Base-by-base conservation (phyloP, 2,329 filamentous ascomycete genomes). In the Chalara sp. region DNA sequence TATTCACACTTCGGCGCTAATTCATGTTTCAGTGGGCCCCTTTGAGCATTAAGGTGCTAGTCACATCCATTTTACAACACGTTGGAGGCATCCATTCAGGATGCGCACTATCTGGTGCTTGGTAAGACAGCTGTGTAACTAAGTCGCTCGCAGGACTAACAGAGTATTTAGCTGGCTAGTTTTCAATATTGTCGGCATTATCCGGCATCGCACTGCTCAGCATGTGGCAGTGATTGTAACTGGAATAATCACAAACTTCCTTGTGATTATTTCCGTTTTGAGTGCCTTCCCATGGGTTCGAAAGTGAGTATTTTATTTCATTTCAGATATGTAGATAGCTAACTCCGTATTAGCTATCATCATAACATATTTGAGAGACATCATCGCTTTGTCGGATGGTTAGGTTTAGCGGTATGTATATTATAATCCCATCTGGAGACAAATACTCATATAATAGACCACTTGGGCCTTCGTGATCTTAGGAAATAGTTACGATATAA, bases 21-120 rank as follows among this genome's bases (percentile, higher is more conserved):
- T 48, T 13, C 48, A 7, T 3, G 1, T 40, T 30, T 50, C 10
- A 70, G 68, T 71, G 69, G 69, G 68, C 69, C 6, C 69, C 69
- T 1, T 0, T 67, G 6, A 51, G 58, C 11, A 43, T 71, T 56
- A 71, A 70, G 56, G 44, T 68, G 5, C 66, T 56, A 6, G 67
- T 62, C 3, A 68, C 66, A 3, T 7, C 70, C 68, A 57, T 67
- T 47, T 52, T 71, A 42, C 69, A 70, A 55, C 69, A 71, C 40
- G 68, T 71, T n/a, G 69, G 69, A 32, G 69, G 68, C 13, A 70
- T 70, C 33, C 69, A 71, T 56, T 70, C 68, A 0, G 69, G 69
- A 29, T 70, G 68, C 50, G 69, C 68, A 3, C 58, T 71, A 5
- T 71, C 68, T 2, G 68, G 68, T 6, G 65, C 67, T 51, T 63